Percentiles rank a stretch among this genome's conserved stretches.
Conservation (phyloP, 1,284 basidiomycete species). For the Heterobasidion parviporum region DNA sequence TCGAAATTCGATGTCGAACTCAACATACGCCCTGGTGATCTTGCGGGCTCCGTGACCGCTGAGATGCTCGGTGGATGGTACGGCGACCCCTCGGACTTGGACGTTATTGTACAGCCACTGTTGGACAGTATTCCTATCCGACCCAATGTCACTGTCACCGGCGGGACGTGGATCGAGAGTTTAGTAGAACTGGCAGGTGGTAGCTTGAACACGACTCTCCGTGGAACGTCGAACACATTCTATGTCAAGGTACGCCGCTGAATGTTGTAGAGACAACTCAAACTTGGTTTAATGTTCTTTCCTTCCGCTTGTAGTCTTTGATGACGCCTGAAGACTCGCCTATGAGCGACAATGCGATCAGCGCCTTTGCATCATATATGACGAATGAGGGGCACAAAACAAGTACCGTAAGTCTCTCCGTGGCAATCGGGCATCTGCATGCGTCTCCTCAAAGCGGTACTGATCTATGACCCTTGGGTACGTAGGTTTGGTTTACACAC, state of each 20-base stretch:
- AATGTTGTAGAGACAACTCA: no score
- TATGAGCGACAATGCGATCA: not conserved
- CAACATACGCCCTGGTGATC: not conserved
- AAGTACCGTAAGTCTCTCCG: not conserved
- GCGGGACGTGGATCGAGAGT: not conserved
- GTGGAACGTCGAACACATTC: not conserved
- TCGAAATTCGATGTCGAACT: not conserved
- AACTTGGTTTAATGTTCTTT: no score
- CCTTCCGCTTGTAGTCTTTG: not conserved
- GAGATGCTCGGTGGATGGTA: not conserved
- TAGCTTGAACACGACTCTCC: not conserved
- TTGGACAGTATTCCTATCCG: not conserved
- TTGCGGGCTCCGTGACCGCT: not conserved
- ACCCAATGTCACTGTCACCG: not conserved
- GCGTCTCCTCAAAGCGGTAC: not conserved
- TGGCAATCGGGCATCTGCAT: not conserved
- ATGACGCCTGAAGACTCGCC: not conserved
- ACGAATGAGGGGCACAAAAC: not conserved
- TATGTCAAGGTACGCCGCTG: not conserved
- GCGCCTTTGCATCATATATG: not conserved
- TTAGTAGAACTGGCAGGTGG: not conserved
- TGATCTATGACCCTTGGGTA: not conserved
- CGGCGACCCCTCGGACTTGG: not conserved
- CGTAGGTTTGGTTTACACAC: not conserved
- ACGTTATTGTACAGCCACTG: not conserved